Evolutionary conservation across 495 filamentous ascomycete genomes (phyloP).

Genomic region (Talaromyces wortmannii): DNA sequence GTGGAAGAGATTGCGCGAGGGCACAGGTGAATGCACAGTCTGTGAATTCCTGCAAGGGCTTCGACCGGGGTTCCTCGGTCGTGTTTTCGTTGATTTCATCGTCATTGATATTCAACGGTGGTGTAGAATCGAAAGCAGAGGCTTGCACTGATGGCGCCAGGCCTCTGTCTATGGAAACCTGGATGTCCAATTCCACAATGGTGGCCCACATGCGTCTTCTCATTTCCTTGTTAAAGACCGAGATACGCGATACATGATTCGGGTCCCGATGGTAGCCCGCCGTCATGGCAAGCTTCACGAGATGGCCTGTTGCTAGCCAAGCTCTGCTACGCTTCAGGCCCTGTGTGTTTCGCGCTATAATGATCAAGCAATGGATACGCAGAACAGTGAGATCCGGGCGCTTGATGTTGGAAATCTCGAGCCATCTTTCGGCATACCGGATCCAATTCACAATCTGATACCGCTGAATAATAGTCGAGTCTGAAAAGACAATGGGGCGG

Average conservation of each 20-base stretch:
- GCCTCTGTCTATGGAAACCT: conserved; percentile 52
- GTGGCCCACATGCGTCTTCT: conserved; percentile 65
- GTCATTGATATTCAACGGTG: conserved; percentile 46
- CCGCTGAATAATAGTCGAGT: conserved; percentile 25
- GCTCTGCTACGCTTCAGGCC: conserved; percentile 48
- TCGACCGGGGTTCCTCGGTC: conserved; percentile 21
- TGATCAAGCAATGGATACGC: conserved; percentile 52
- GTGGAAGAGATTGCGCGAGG: conserved; percentile 23
- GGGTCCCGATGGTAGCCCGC: conserved; percentile 52
- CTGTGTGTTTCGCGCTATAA: conserved; percentile 50
- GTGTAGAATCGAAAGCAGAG: conserved; percentile 50
- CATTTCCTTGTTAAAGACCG: conserved; percentile 54
- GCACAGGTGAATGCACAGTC: conserved; percentile 30
- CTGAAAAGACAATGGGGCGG: conserved; percentile 25
- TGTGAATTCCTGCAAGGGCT: conserved; percentile 24
- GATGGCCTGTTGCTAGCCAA: conserved; percentile 52
- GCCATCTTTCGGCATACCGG: conserved; percentile 56
- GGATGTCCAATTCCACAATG: conserved; percentile 54
- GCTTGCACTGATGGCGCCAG: conserved; percentile 48
- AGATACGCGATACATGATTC: conserved; percentile 42
- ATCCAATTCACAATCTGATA: conserved; percentile 53
- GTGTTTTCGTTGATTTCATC: conserved; percentile 29
- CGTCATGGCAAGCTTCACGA: conserved; percentile 51
- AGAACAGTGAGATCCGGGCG: conserved; percentile 47
- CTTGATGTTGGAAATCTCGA: conserved; percentile 47